Base-by-base conservation (phyloP, 2,329 filamentous ascomycete species). In the Ascochyta clinopodiicola region DNA sequence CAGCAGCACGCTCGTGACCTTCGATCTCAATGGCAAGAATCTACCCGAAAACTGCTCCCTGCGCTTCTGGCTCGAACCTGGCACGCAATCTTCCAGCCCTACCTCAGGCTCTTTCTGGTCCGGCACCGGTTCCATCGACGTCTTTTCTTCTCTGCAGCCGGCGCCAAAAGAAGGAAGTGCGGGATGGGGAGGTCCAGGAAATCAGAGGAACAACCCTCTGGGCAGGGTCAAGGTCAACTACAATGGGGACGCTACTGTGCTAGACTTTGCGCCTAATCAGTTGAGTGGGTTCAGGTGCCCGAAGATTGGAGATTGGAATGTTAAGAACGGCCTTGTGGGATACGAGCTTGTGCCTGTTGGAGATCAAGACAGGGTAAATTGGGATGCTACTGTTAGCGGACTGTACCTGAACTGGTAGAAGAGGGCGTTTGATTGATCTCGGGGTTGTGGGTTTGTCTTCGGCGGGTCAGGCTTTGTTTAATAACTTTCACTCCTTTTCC, bases 341-440 rank as follows among this genome's bases (percentile, higher is more conserved):
- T 51, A 47, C 49, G 60, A 63, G 36, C 19, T 63, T 38, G 60
- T 61, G 19, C 57, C 57, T 17, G 57, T 55, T 15, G 57, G 53
- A 15, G 58, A 63, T 49, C 40, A 37, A 17, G 58, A 55, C 21
- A 24, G 39, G 6, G 45, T 63, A 6, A 22, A 46, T 36, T 63
- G 61, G 56, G 40, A 40, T n/a, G 29, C 13, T n/a, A 44, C n/a
- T 1, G n/a, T 56, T 6, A 56, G 56, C 29, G 61, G 61, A n/a
- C 6, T 54, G 31, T 59, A 53, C 31, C 36, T 57, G 29, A 42
- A 25, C 15, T 53, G 55, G 55, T 52, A 44, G 25, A 27, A 12
- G 0, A 8, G 2, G 19, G 21, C 8, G 1, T 9, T 7, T 39
- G 7, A 24, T 17, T 24, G 7, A 8, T 17, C 13, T 32, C 15